Conservation (phyloP, 2,329 filamentous ascomycete species). For the Fusarium napiforme region DNA sequence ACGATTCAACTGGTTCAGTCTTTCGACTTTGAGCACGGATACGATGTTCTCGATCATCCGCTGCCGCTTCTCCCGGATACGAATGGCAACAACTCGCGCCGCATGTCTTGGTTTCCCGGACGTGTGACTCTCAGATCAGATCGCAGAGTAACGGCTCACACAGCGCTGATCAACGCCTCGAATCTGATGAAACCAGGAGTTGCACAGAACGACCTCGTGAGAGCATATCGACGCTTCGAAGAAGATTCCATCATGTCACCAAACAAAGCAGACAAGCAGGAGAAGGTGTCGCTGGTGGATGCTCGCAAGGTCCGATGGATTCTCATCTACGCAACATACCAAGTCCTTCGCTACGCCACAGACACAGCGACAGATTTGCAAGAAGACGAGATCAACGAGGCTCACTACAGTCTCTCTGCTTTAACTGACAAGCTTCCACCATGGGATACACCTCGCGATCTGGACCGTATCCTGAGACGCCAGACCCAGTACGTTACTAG, state of each 20-base stretch:
- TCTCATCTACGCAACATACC: slow-evolving; percentile 77
- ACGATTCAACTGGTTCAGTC: slow-evolving; percentile 73
- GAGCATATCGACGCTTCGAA: slow-evolving; percentile 77
- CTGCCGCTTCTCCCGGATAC: slow-evolving; percentile 72
- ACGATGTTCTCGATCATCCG: slow-evolving; percentile 69
- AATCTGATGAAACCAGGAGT: slow-evolving; percentile 55
- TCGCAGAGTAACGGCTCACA: slow-evolving; percentile 60
- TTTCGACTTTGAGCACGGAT: slow-evolving; percentile 72
- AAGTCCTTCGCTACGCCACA: slow-evolving; percentile 75
- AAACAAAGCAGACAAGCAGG: slow-evolving; percentile 64
- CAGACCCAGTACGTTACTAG: slow-evolving; percentile 44
- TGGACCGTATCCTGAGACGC: slow-evolving; percentile 44
- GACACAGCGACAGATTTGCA: slow-evolving; percentile 68
- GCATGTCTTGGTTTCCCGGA: slow-evolving; percentile 56
- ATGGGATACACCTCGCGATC: slow-evolving; percentile 54
- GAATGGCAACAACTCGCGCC: slow-evolving; percentile 45
- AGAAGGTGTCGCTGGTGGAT: slow-evolving; percentile 67
- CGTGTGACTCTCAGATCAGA: slow-evolving; percentile 59
- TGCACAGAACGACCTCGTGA: slow-evolving; percentile 67
- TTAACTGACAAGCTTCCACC: slow-evolving; percentile 57
- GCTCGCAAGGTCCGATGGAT: slow-evolving; percentile 84
- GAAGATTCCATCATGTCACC: slow-evolving; percentile 63
- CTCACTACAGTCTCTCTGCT: slow-evolving; percentile 67
- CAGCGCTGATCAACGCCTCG: slow-evolving; percentile 63
- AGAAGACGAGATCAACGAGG: slow-evolving; percentile 65